These are phyloP conservation scores for Clarkia xantiana DNA, from an alignment of 345 rosid genomes.

Conservation along the genomic window DNA sequence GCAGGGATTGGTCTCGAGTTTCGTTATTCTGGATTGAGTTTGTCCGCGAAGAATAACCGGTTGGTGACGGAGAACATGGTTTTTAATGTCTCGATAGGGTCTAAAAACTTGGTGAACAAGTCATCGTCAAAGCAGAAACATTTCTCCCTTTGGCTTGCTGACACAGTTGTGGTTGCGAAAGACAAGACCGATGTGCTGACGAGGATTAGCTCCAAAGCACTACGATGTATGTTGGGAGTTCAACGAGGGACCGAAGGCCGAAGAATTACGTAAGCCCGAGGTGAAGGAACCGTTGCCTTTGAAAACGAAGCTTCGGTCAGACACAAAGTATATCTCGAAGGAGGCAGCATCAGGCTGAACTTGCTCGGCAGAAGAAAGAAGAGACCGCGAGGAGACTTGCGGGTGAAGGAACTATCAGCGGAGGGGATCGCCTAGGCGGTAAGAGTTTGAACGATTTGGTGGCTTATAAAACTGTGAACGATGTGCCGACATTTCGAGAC, in stretches of 20 bases:
- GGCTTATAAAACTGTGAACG: slow-evolving; percentile 79
- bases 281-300: slow-evolving; percentile 29
- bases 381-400: slow-evolving; percentile 93
- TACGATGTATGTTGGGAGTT: slow-evolving; percentile 69
- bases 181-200: slow-evolving; percentile 46
- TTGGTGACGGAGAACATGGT: slow-evolving; percentile 54
- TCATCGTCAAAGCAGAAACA: slow-evolving; percentile 42
- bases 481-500: slow-evolving; percentile 56
- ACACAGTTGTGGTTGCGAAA: slow-evolving; percentile 66
- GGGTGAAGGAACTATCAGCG: slow-evolving; percentile 45
- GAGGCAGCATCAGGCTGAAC: slow-evolving; percentile 98
- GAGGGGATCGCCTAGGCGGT: slow-evolving; percentile 39
- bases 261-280: slow-evolving; percentile 20
- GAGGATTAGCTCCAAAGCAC: slow-evolving; percentile 57
- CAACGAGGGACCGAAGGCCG: slow-evolving; percentile 45
- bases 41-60: slow-evolving; percentile 64
- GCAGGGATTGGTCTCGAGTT: slow-evolving; percentile 95
- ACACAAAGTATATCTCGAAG: slow-evolving; percentile 79
- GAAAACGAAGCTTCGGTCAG: slow-evolving; percentile 79
- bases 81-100: slow-evolving; percentile 78
- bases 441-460: slow-evolving; percentile 54
- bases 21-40: slow-evolving; percentile 70
- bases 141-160: slow-evolving; percentile 70
- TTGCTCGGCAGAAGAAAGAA: slow-evolving; percentile 94
- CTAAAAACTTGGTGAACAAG: slow-evolving; percentile 60